Evolutionary conservation across 192 early-diverging fungal species (phyloP).

Genomic region (Entomortierella lignicola): DNA sequence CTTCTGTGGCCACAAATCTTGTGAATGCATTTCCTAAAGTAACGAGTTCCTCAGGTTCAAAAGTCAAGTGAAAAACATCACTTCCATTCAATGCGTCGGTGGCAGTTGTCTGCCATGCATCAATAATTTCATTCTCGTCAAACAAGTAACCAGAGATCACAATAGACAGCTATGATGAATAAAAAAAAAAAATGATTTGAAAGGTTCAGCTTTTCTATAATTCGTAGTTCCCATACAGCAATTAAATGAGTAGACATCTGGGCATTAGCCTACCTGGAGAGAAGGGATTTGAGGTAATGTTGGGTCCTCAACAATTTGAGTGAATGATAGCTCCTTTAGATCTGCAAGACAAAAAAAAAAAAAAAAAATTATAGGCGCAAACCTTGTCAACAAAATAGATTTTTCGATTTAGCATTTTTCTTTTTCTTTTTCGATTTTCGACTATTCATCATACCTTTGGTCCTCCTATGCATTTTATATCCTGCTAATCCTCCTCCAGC

Average conservation of each 20-base stretch:
- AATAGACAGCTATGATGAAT: conserved; percentile 55
- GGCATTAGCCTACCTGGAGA: conserved; percentile 61
- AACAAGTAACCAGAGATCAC: conserved; percentile 70
- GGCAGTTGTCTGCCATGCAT: conserved; percentile 60
- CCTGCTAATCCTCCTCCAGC: conserved; percentile 68
- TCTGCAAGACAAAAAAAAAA: conserved; percentile 55
- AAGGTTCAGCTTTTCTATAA: no score
- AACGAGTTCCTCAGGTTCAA: conserved; percentile 59
- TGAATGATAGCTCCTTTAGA: conserved; percentile 63
- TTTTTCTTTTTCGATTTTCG: background rate
- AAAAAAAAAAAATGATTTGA: background rate
- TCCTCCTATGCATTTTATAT: conserved; percentile 44
- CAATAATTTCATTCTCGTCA: conserved; percentile 38
- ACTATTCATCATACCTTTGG: conserved; percentile 22
- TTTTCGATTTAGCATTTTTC: no score
- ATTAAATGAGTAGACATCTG: no score
- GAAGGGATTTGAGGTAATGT: conserved; percentile 66
- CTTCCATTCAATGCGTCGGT: conserved; percentile 25
- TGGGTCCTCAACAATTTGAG: conserved; percentile 58
- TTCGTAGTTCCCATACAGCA: no score
- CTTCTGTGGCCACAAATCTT: conserved; percentile 61
- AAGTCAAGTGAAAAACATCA: conserved; percentile 64
- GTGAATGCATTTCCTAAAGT: conserved; percentile 62
- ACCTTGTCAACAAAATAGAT: background rate
- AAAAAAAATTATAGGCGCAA: conserved; percentile 10